A percentile compares a stretch with the other conserved stretches of the same genome.
Conservation (phyloP, 345 rosid species). For the Gossypioides kirkii region DNA sequence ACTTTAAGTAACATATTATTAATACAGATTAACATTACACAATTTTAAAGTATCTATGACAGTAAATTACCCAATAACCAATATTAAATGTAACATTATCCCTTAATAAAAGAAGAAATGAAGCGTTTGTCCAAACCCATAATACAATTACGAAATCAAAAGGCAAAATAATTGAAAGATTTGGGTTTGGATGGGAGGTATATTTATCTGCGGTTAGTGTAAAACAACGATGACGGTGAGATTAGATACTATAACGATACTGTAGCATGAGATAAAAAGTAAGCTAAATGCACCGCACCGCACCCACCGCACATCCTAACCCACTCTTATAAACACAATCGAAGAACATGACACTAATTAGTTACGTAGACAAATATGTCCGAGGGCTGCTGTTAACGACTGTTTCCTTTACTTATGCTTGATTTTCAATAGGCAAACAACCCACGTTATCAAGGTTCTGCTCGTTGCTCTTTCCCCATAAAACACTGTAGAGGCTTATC, state of each 20-base stretch:
- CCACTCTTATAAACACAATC: too few species aligned
- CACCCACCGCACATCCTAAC: too few species aligned
- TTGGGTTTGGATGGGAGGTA: too few species aligned
- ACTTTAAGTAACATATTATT: neutral
- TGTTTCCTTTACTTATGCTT: constrained; percentile 4
- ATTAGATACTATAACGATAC: too few species aligned
- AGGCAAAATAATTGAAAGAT: too few species aligned
- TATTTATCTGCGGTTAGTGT: too few species aligned
- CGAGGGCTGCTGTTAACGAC: neutral
- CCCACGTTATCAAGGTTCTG: constrained; percentile 9
- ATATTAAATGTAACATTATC: too few species aligned
- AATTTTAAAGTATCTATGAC: neutral
- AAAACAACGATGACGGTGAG: too few species aligned
- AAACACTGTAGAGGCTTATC: constrained; percentile 21
- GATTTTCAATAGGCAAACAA: constrained; percentile 17
- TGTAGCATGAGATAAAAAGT: too few species aligned
- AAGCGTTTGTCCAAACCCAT: neutral
- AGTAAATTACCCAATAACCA: too few species aligned
- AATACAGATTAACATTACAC: neutral
- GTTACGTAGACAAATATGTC: neutral
- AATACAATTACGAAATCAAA: neutral
- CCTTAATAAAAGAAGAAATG: neutral
- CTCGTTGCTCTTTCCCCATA: constrained; percentile 26
- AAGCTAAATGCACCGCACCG: too few species aligned
- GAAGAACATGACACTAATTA: neutral